Evolutionary conservation across 1,284 basidiomycete species (phyloP).

Genomic region (Coniferiporia sulphurascens): DNA sequence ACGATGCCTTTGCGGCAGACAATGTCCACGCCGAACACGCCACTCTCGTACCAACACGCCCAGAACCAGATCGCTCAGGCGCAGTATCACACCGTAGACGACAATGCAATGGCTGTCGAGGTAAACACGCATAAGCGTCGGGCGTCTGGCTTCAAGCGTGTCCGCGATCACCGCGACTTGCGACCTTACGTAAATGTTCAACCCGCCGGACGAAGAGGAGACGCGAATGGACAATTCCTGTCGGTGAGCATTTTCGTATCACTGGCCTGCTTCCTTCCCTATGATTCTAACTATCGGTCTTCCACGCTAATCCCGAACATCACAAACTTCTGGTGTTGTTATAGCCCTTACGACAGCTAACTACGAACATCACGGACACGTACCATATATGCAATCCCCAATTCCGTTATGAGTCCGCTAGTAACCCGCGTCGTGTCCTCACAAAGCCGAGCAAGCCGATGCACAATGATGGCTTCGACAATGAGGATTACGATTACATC

Average conservation of each 20-base stretch:
- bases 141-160: conserved; percentile 63
- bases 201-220: conserved; percentile 59
- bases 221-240: conserved; percentile 56
- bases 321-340: conserved; percentile 19
- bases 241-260: conserved; percentile 43
- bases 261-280: background rate
- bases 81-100: conserved; percentile 46
- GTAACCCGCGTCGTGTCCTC: conserved; percentile 89
- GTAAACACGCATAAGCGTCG: conserved; percentile 61
- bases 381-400: conserved; percentile 89
- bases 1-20: conserved; percentile 39
- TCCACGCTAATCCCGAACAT: background rate
- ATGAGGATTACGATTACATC: conserved; percentile 97
- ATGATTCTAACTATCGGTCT: background rate
- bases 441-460: conserved; percentile 94
- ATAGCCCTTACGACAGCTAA: conserved; percentile 84
- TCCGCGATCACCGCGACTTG: conserved; percentile 66
- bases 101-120: conserved; percentile 67
- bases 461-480: conserved; percentile 94
- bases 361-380: conserved; percentile 81
- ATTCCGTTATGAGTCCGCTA: conserved; percentile 88
- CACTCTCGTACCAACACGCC: conserved; percentile 57
- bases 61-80: conserved; percentile 38
- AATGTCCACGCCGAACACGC: conserved; percentile 61
- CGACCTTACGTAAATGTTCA: conserved; percentile 59